Percentiles rank a stretch among this genome's conserved stretches.
These are phyloP conservation scores for Mrakia frigida DNA, from an alignment of 768 basidiomycete species.

Conservation along the genomic window DNA sequence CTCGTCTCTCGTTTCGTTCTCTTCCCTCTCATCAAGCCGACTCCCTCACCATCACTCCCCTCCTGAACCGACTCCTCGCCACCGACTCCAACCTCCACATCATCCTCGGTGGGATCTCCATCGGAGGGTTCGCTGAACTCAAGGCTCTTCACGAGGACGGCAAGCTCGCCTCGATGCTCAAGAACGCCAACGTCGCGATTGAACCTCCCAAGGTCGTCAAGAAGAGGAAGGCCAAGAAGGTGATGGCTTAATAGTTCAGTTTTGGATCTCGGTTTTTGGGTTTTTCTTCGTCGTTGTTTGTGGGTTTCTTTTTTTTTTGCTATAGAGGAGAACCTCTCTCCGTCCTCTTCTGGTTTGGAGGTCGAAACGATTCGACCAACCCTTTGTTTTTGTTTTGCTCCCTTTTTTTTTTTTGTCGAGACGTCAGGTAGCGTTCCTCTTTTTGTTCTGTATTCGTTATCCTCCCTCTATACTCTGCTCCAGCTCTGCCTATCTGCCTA, in stretches of 20 bases:
- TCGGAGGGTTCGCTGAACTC: slow-evolving; percentile 21
- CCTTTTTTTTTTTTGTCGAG: too few relatives aligned
- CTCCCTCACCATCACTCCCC: slow-evolving; percentile 3
- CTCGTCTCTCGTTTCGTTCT: neutral
- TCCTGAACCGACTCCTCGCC: slow-evolving; percentile 15
- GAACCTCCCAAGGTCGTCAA: slow-evolving; percentile 10
- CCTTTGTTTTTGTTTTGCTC: too few relatives aligned
- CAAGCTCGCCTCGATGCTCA: slow-evolving; percentile 11
- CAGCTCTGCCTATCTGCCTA: too few relatives aligned
- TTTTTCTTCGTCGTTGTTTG: too few relatives aligned
- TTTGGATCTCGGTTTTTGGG: neutral
- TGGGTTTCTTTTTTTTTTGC: too few relatives aligned
- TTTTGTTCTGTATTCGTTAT: too few relatives aligned
- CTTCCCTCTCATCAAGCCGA: neutral
- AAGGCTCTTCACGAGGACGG: slow-evolving; percentile 23
- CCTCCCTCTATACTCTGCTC: too few relatives aligned
- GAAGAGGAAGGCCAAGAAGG: slow-evolving; percentile 15
- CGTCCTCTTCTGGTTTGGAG: too few relatives aligned
- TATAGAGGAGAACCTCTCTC: too few relatives aligned
- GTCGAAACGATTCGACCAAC: too few relatives aligned
- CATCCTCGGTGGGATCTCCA: slow-evolving; percentile 24
- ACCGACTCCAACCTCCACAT: neutral
- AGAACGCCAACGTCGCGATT: neutral
- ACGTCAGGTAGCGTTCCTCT: too few relatives aligned
- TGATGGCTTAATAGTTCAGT: neutral